Evolutionary conservation across 1,284 basidiomycete genomes (phyloP), one percentile per base, ranked within the genome.

Genomic region (Anthracocystis panici-leucophaei): DNA sequence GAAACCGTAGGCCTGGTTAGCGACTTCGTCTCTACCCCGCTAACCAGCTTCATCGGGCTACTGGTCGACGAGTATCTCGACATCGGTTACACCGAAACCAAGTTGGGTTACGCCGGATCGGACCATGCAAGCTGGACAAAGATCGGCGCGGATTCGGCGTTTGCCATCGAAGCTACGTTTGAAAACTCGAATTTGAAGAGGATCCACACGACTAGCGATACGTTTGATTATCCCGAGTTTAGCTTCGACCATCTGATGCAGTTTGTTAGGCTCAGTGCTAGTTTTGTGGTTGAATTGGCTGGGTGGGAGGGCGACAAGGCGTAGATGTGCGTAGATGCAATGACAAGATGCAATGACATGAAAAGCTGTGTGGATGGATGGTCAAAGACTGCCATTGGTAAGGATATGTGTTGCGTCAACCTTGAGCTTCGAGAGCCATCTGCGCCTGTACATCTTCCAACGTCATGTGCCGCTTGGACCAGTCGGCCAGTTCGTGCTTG

Each of bases 41-140:
- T 82, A 10, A 96, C 94, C 6, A 86, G 89, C 45, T 93, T 92
- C 86, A 91, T 97, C 86, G 91, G 90, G 86, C 85, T 70, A 5
- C 74, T 88, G 29, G 90, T 96, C 5, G 89, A 92, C 29, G 85
- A 88, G 61, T 98, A 98, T 85, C 65, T 83, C 27, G 62, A 72
- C 42, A 78, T 84, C 7, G 74, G 85, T 59, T 63, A 86, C 83
- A 87, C 86, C 18, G 79, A 87, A 57, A 88, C 88, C 53, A 82
- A 92, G 88, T 95, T 95, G 86, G 94, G 95, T 33, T 98, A 98
- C 84, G 95, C 94, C 20, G 97, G 94, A 87, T 93, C 92, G 71
- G 96, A 98, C 81, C 84, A 86, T 77, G 82, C 79, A 0, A 80
- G 77, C 48, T 87, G 86, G 85, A 73, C 74, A 33, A 84, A 84